Percentiles rank a stretch among this genome's conserved stretches.
Conservation (phyloP, 768 basidiomycete genomes). For the Boletus patriciae region DNA sequence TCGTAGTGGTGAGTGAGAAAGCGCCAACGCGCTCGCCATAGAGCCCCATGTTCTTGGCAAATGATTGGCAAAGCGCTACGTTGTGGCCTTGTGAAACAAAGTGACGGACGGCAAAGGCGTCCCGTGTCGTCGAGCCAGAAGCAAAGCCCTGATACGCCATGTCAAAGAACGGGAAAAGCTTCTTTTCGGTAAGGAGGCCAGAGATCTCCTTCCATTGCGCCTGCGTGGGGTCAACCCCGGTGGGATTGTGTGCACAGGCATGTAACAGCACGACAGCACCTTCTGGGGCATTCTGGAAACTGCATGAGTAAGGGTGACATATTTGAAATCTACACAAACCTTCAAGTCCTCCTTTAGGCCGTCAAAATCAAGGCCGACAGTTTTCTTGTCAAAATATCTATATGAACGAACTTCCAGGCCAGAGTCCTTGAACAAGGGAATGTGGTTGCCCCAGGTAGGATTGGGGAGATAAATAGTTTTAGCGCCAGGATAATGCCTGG, state of each 20-base stretch:
- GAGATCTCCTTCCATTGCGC: constrained; percentile 93
- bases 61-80: constrained; percentile 88
- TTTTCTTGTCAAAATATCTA: constrained; percentile 91
- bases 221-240: constrained; percentile 91
- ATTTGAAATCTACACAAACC: constrained; percentile 44
- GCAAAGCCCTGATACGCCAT: constrained; percentile 99
- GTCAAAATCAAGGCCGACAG: constrained; percentile 88
- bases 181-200: constrained; percentile 81
- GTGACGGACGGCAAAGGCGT: constrained; percentile 93
- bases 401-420: constrained; percentile 92
- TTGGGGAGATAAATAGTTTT: constrained; percentile 88
- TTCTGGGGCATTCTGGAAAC: constrained; percentile 61
- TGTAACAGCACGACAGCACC: constrained; percentile 87
- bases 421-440: constrained; percentile 89
- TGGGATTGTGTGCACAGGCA: constrained; percentile 99
- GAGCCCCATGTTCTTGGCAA: constrained; percentile 99
- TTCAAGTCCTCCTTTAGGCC: constrained; percentile 86
- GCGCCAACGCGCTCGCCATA: constrained; percentile 99
- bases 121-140: constrained; percentile 84
- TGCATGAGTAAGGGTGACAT: constrained; percentile 13
- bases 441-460: constrained; percentile 98
- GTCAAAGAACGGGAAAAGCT: constrained; percentile 97
- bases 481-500: constrained; percentile 81
- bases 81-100: constrained; percentile 91
- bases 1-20: constrained; percentile 76